A percentile compares a stretch with the other conserved stretches of the same genome.
These are phyloP conservation scores for Adansonia madagascariensis DNA, from an alignment of 441 rosid genomes.

Conservation along the genomic window DNA sequence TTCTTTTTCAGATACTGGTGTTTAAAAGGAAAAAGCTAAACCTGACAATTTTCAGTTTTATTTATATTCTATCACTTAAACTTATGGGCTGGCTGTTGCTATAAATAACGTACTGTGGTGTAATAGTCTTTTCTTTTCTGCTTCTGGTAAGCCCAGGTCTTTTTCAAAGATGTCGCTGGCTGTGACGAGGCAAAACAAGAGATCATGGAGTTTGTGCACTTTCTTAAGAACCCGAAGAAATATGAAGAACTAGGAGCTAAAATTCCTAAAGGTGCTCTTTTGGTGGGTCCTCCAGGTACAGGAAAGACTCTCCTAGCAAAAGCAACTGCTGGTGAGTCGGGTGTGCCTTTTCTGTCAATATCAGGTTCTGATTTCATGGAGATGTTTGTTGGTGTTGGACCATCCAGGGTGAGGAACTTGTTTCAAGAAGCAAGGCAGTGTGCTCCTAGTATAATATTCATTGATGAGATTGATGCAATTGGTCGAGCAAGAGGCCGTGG, in stretches of 20 bases:
- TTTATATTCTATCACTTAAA: background rate
- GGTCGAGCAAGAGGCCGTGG: conserved; percentile 88
- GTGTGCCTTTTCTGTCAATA: conserved; percentile 72
- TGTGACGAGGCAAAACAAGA: conserved; percentile 86
- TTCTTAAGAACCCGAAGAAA: conserved; percentile 73
- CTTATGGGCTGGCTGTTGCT: conserved; percentile 17
- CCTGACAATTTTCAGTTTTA: background rate
- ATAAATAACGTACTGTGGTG: background rate
- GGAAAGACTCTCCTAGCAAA: conserved; percentile 82
- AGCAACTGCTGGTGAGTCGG: conserved; percentile 85
- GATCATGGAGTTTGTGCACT: conserved; percentile 82
- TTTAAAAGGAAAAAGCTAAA: background rate
- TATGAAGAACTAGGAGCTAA: conserved; percentile 77
- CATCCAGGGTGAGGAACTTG: conserved; percentile 76
- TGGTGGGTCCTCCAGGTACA: conserved; percentile 81
- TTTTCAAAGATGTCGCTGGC: conserved; percentile 77
- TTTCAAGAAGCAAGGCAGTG: conserved; percentile 77
- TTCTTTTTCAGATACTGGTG: conserved; percentile 6
- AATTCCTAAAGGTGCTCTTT: conserved; percentile 74
- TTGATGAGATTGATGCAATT: conserved; percentile 80
- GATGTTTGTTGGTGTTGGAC: conserved; percentile 90
- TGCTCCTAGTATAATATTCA: conserved; percentile 73
- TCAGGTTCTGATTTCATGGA: conserved; percentile 85
- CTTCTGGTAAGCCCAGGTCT: conserved; percentile 42
- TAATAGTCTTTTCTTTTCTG: conserved; percentile 7